Percentiles rank a stretch among this genome's conserved stretches.
phyloP scores from a whole-genome alignment of 176 grass and related monocot species.

The Ensete glaucum region DNA sequence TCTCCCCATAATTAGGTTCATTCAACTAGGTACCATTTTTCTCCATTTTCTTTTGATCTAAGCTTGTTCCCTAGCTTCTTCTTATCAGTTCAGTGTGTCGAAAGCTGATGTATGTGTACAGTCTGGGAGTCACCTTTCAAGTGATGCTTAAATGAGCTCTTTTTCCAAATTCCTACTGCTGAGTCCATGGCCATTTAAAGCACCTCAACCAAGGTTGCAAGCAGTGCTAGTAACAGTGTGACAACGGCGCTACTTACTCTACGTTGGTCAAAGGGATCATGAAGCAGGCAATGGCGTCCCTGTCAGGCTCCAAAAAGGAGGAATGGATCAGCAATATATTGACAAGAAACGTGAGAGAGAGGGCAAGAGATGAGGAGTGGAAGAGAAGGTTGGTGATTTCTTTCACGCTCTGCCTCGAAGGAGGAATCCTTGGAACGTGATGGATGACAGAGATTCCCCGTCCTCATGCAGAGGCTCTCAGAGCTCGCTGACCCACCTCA shows the following conservation, averaged over 20 bases:
- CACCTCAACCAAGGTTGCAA: neutral
- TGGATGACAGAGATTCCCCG: slow-evolving; percentile 14
- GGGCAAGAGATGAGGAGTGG: neutral
- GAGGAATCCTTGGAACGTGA: slow-evolving; percentile 6
- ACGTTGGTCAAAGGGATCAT: neutral
- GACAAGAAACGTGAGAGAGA: neutral
- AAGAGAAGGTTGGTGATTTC: neutral
- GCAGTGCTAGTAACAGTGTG: no score
- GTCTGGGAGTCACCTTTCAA: no score
- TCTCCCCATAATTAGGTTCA: neutral
- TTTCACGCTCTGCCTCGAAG: neutral
- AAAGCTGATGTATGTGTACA: no score
- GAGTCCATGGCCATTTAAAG: neutral
- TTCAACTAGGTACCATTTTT: neutral
- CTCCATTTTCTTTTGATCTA: neutral
- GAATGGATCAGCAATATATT: neutral
- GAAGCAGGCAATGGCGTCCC: neutral
- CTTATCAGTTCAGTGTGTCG: no score
- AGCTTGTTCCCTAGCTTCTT: neutral
- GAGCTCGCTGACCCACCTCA: neutral
- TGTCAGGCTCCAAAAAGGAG: neutral
- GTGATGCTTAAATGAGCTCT: no score
- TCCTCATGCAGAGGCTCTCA: neutral
- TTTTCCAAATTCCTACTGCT: neutral
- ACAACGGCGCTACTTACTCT: neutral